Evolutionary conservation across 345 rosid genomes (phyloP), one percentile per base, ranked within the genome.

Genomic region (Syzygium grande): DNA sequence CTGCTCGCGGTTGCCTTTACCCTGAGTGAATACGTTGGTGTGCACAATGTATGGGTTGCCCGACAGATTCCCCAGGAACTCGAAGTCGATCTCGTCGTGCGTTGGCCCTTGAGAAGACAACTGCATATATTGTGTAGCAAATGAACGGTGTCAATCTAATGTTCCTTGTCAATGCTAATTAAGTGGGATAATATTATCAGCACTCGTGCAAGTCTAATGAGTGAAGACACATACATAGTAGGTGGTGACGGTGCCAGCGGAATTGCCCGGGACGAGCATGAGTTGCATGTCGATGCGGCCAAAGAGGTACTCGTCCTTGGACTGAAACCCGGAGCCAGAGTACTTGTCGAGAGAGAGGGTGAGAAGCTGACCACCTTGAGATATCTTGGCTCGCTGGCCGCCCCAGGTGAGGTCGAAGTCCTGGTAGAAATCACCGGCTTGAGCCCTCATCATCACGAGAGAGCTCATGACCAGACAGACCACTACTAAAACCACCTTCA

Each of bases 191-290:
- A 34, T 61, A n/a, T 1, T n/a, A 61, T 61, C 29, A 61, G 41
- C 68, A 15, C 8, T 27, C 30, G 84, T 5, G n/a, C 51, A 84
- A 2, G n/a, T 11, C 12, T 10, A 4, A 51, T 3, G 29, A n/a
- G 78, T 9, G 52, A 34, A 19, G 46, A 65, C 51, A 43, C 88
- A 80, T 89, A 93, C 96, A 86, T 94, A 94, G 85, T 90, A 94
- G 27, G 96, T 88, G 22, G 96, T 93, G 68, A 94, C 95, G 0
- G 94, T 93, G 85, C 95, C 95, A 2, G 96, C 95, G 5, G 96
- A 93, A 86, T 94, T 93, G 23, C 94, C 93, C 0, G 94, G 91
- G 41, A 93, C 93, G 29, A 93, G 94, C 49, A 92, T 93, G 80
- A 94, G 86, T 84, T 94, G 93, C 94, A 91, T 89, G 86, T 92